A percentile compares a stretch with the other conserved stretches of the same genome.
Conservation (phyloP, 306 rosid species). For the Hylodesmum podocarpum region DNA sequence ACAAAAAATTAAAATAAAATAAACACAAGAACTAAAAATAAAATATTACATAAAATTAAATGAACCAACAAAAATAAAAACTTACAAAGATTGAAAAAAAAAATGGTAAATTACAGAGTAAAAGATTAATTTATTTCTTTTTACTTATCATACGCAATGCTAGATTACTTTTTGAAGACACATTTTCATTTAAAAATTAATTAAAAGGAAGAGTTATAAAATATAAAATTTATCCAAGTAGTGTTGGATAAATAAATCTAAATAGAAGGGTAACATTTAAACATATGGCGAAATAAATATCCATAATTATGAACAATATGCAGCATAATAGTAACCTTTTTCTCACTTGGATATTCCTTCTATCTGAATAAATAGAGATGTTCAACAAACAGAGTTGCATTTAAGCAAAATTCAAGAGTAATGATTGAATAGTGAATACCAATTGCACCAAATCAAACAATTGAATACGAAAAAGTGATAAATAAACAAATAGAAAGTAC, state of each 20-base stretch:
- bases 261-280: background rate
- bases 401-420: background rate
- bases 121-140: no score
- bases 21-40: no score
- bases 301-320: background rate
- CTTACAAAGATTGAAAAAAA: no score
- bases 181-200: background rate
- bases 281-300: background rate
- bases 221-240: background rate
- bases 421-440: background rate
- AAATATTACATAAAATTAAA: no score
- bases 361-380: background rate
- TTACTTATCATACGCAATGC: background rate
- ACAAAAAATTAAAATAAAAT: no score
- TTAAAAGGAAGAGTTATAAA: background rate
- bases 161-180: background rate
- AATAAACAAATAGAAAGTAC: background rate
- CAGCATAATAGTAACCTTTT: background rate
- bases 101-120: no score
- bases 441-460: background rate
- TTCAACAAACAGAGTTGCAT: background rate
- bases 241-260: background rate
- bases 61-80: no score
- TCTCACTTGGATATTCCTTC: no score
- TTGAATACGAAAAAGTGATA: background rate